A percentile compares a stretch with the other conserved stretches of the same genome.
Conservation (phyloP, 208 protist genomes). For the Trypanosoma theileri region DNA sequence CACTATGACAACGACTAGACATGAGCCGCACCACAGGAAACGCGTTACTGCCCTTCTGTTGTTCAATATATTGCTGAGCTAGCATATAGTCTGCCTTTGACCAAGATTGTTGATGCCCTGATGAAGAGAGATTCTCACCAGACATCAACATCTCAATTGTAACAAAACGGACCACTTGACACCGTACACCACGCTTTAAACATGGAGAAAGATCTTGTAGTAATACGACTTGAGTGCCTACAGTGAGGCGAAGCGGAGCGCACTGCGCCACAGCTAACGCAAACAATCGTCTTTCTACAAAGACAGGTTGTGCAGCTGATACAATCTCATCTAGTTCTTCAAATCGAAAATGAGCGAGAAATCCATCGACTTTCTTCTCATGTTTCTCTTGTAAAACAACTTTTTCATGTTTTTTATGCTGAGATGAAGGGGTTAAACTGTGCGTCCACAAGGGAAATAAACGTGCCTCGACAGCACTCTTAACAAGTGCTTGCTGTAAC, state of each 20-base stretch:
- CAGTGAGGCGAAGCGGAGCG: constrained; percentile 31
- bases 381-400: not conserved
- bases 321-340: constrained; percentile 24
- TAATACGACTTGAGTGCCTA: constrained; percentile 36
- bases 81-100: constrained; percentile 2
- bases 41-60: constrained; percentile 15
- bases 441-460: constrained; percentile 65
- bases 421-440: not conserved
- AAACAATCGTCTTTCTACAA: constrained; percentile 53
- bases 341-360: constrained; percentile 18
- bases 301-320: constrained; percentile 19
- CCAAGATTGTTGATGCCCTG: not conserved
- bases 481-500: constrained; percentile 24
- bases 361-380: not conserved
- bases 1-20: not conserved
- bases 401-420: not conserved
- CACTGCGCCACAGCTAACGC: constrained; percentile 41
- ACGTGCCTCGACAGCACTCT: constrained; percentile 25
- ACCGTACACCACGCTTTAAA: constrained; percentile 17
- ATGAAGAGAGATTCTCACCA: not conserved
- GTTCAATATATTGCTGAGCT: constrained; percentile 11
- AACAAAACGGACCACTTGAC: constrained; percentile 26
- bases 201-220: constrained; percentile 15
- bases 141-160: not conserved
- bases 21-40: constrained; percentile 39